Base-by-base conservation (phyloP, 1,284 basidiomycete species). In the Taiwanofungus camphoratus region DNA sequence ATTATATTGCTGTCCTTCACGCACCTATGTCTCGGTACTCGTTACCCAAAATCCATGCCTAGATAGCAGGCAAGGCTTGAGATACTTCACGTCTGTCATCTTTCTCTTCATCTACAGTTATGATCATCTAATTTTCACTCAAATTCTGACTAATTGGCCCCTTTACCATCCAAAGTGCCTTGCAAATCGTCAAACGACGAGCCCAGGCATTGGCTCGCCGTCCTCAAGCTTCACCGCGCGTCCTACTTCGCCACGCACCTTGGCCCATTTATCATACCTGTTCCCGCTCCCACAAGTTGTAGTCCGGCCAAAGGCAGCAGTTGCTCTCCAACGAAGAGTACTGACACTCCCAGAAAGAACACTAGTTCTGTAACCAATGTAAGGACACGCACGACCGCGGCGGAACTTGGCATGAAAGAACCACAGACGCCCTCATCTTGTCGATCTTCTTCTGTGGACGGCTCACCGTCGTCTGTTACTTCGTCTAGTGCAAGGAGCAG, bases 171-270 rank as follows among this genome's bases (percentile, higher is more conserved):
- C 45, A 78, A n/a, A n/a, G 75, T 67, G 30, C 54, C 51, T 11
- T 83, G 78, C 52, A 45, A 50, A 15, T 75, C 76, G 11, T 56
- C 62, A 0, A 77, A 79, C 42, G 80, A 82, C 3, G 81, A 88
- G 57, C 68, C 78, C 4, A 49, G 53, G 2, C 84, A 88, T 52
- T 76, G 78, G 69, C 63, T 68, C 38, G 53, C 50, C 13, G 83
- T 84, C 9, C 61, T 67, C 3, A 52, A 67, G 2, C 62, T 87
- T 7, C 84, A 84, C 55, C 61, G 66, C 48, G 66, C 65, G 1
- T 64, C 61, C 36, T 87, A 86, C 56, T 70, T 64, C 4, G 54
- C 64, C 0, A 43, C 61, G 16, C 64, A 63, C 15, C 41, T 39
- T 15, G 52, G 41, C 31, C 70, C 71, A 3, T 87, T 80, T 49